Evolutionary conservation across 306 rosid genomes (phyloP).

Genomic region (Medicago ruthenica): DNA sequence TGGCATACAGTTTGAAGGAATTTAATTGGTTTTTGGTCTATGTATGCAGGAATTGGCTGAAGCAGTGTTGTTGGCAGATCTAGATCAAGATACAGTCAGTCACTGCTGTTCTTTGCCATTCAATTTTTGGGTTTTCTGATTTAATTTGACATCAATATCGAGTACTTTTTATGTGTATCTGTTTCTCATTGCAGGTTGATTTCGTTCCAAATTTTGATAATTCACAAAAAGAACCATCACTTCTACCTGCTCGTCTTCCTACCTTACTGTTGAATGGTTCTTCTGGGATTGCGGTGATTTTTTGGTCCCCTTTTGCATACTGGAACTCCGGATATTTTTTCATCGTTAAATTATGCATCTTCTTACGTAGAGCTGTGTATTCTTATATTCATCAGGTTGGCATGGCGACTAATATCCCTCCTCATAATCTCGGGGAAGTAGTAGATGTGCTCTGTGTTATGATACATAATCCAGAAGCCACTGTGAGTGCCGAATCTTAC

Average conservation of each 20-base stretch:
- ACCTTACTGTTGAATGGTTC: constrained; percentile 90
- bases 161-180: constrained; percentile 21
- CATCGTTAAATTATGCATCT: constrained; percentile 18
- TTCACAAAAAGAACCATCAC: constrained; percentile 92
- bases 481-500: constrained; percentile 57
- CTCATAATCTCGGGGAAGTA: constrained; percentile 96
- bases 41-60: constrained; percentile 81
- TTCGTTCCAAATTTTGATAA: constrained; percentile 90
- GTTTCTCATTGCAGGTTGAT: constrained; percentile 72
- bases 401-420: constrained; percentile 99
- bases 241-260: constrained; percentile 96
- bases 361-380: constrained; percentile 33
- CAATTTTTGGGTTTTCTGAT: constrained; percentile 34
- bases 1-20: constrained; percentile 29
- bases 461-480: constrained; percentile 95
- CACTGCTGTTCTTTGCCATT: constrained; percentile 46
- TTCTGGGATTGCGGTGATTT: constrained; percentile 96
- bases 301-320: constrained; percentile 40
- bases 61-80: constrained; percentile 87
- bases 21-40: constrained; percentile 32
- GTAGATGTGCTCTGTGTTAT: constrained; percentile 87
- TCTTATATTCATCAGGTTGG: constrained; percentile 72
- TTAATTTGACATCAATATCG: constrained; percentile 18
- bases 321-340: constrained; percentile 33
- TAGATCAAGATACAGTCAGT: constrained; percentile 89